A percentile compares a stretch with the other conserved stretches of the same genome.
These are phyloP conservation scores for Symbiodinium pilosum DNA, from an alignment of 73 alveolate species.

Conservation along the genomic window DNA sequence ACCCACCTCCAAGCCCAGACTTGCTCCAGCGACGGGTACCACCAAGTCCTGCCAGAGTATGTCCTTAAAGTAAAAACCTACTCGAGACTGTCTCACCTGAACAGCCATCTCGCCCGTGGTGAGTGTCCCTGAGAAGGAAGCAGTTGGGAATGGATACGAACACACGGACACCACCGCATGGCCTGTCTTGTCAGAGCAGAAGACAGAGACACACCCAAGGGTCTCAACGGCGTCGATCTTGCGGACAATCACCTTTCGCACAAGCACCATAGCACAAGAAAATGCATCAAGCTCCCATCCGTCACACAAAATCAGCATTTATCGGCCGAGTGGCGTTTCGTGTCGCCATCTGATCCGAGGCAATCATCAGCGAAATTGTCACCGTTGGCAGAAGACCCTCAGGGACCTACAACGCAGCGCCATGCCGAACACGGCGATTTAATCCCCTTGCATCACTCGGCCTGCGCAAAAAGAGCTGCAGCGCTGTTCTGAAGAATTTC, in stretches of 20 bases:
- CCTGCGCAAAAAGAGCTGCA: slow-evolving; percentile 93
- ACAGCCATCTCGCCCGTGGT: slow-evolving; percentile 93
- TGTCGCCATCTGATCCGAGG: slow-evolving; percentile 93
- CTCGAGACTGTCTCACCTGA: background rate
- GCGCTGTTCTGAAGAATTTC: slow-evolving; percentile 92
- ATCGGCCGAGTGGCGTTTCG: slow-evolving; percentile 45
- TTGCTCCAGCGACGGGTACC: slow-evolving; percentile 25
- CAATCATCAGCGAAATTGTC: slow-evolving; percentile 84
- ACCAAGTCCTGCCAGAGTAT: slow-evolving; percentile 25
- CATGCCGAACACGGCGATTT: too few relatives aligned
- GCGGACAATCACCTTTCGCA: slow-evolving; percentile 67
- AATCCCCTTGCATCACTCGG: background rate
- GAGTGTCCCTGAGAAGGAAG: slow-evolving; percentile 34
- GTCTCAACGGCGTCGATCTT: slow-evolving; percentile 93
- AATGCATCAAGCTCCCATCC: too few relatives aligned
- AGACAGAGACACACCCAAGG: slow-evolving; percentile 84
- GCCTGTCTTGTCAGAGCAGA: slow-evolving; percentile 95
- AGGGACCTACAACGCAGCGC: slow-evolving; percentile 52
- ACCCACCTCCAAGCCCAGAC: slow-evolving; percentile 43
- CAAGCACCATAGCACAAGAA: too few relatives aligned
- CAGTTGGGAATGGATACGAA: too few relatives aligned
- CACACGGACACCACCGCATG: too few relatives aligned
- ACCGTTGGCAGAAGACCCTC: slow-evolving; percentile 90
- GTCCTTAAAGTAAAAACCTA: background rate
- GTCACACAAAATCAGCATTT: background rate